Evolutionary conservation across 805 yeast genomes (phyloP).

Genomic region (Pichia deserticola): DNA sequence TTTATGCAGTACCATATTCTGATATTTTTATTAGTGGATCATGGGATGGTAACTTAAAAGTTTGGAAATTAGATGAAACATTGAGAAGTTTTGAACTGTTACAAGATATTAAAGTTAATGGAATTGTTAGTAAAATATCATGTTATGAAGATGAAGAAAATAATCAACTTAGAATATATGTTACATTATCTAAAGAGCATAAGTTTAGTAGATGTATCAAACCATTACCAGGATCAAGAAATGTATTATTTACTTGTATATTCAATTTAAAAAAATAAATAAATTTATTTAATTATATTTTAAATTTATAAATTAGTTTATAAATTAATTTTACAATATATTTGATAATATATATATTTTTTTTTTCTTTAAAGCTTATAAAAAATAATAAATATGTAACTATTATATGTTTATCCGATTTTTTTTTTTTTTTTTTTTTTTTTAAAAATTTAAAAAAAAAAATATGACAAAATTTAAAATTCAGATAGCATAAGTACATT

Average conservation of each 20-base stretch:
- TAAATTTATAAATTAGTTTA: no score
- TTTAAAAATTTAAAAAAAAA: no score
- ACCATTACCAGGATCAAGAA: constrained; percentile 58
- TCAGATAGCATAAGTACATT: neutral
- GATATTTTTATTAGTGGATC: constrained; percentile 86
- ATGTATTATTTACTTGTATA: constrained; percentile 56
- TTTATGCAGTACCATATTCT: constrained; percentile 77
- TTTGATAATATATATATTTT: neutral
- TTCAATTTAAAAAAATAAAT: constrained; percentile 23
- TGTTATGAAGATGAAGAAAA: constrained; percentile 44
- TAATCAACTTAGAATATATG: constrained; percentile 49
- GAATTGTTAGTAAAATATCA: constrained; percentile 61
- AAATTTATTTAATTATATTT: neutral
- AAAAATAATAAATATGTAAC: neutral
- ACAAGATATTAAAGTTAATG: constrained; percentile 56
- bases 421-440: no score
- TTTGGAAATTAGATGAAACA: constrained; percentile 71
- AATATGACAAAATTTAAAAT: no score
- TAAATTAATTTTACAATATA: no score
- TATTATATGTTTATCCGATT: constrained; percentile 2
- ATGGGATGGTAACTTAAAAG: constrained; percentile 66
- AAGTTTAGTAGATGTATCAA: constrained; percentile 82
- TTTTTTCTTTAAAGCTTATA: neutral
- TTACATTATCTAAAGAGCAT: constrained; percentile 76
- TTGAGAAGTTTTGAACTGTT: constrained; percentile 52